Base-by-base conservation (phyloP, 148 eudicot genomes). In the Cornus controversa region DNA sequence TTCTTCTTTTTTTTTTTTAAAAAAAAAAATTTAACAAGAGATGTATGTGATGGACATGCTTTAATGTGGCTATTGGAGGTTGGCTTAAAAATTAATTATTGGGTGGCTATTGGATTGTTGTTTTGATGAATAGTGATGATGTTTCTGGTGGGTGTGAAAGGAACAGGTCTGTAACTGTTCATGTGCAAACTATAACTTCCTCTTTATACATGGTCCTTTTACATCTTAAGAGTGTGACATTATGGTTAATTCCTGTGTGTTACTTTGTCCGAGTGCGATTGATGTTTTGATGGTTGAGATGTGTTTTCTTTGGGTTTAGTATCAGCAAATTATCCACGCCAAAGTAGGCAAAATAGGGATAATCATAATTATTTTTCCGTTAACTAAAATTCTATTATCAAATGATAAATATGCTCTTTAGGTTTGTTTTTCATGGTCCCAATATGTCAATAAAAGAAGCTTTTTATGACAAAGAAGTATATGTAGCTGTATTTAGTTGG, bases 291-390 rank as follows among this genome's bases (percentile, higher is more conserved):
- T 60, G 64, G 24, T 15, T 8, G 14, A 23, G 67, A 73, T 60
- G 67, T 36, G 50, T 20, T 60, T 60, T 66, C 27, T 60, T 47
- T n/a, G 45, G 27, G 28, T 62, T 6, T 73, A n/a, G 11, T n/a
- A 24, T 10, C 2, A 37, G 16, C 57, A 62, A 74, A 74, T 74
- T 63, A 60, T 31, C 6, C 8, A 10, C 8, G 9, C 11, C 64
- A 73, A 58, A 72, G 26, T 73, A 74, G 53, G 68, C 54, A 25
- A 5, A 74, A 7, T n/a, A 60, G 25, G 64, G 64, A n/a, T 22
- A 1, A 4, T 8, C 24, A 60, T 54, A 20, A 20, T 54, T 54
- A 54, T 4, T 16, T 54, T 14, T 20, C 22, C 45, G 1, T 4
- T 14, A 20, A 60, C 23, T 60, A 60, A 60, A 6, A 36, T 63